phyloP scores from a whole-genome alignment of 1,284 basidiomycete genomes.

The Singerocomus inundabilis region DNA sequence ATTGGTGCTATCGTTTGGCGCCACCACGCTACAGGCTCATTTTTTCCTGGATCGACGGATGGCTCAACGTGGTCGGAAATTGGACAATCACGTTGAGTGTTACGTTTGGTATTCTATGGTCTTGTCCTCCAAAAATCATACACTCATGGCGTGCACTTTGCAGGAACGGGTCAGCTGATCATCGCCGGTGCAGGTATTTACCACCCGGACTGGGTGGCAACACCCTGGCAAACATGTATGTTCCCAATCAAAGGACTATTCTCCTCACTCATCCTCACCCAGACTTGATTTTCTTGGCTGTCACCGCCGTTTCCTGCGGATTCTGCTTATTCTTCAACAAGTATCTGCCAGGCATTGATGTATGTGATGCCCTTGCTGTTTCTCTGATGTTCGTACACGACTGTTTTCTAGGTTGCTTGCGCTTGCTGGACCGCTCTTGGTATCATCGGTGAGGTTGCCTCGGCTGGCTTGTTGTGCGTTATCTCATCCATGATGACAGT shows the following conservation, averaged over 20 bases:
- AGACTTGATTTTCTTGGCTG: slow-evolving; percentile 53
- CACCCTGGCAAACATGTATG: slow-evolving; percentile 53
- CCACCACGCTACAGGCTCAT: slow-evolving; percentile 42
- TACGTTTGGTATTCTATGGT: slow-evolving; percentile 42
- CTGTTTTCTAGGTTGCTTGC: slow-evolving; percentile 40
- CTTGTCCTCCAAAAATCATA: neutral
- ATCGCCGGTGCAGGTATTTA: slow-evolving; percentile 52
- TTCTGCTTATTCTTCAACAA: slow-evolving; percentile 50
- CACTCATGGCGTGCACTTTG: slow-evolving; percentile 12
- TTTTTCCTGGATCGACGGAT: slow-evolving; percentile 56
- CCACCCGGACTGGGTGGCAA: slow-evolving; percentile 47
- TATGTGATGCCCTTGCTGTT: slow-evolving; percentile 21
- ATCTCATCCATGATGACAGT: slow-evolving; percentile 34
- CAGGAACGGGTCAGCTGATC: slow-evolving; percentile 48
- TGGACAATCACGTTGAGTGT: slow-evolving; percentile 55
- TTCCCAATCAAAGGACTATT: neutral
- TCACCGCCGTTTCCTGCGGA: slow-evolving; percentile 41
- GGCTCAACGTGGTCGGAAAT: slow-evolving; percentile 54
- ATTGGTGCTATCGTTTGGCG: slow-evolving; percentile 54
- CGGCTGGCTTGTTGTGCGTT: neutral
- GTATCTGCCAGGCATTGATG: slow-evolving; percentile 49
- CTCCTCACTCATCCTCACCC: neutral
- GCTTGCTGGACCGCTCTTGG: slow-evolving; percentile 55
- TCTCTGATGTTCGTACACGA: neutral
- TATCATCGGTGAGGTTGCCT: slow-evolving; percentile 39